Evolutionary conservation across 2,329 filamentous ascomycete genomes (phyloP), one percentile per base, ranked within the genome.

Genomic region (Aspergillus nomiae): DNA sequence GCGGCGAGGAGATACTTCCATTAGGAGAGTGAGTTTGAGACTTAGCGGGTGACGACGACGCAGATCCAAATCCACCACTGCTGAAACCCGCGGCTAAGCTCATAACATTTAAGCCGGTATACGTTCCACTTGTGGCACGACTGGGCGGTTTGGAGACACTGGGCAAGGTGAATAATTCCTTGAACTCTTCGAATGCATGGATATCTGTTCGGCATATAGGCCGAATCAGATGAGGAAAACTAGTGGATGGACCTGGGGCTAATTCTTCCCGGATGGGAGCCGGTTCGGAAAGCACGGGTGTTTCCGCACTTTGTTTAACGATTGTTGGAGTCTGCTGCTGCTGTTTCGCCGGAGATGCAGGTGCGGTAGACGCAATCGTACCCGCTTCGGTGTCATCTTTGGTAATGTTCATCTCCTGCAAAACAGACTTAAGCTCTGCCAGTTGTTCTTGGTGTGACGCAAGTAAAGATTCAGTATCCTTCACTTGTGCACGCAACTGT

Each of bases 391-490:
- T 84, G 69, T 96, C 91, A 68, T 95, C 91, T 64, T 85, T 86
- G 30, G 74, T 70, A 69, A 92, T 88, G 14, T 87, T 83, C 88
- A 97, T 92, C 70, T 90, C 89, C 78, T 97, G 93, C 88, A 99
- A 92, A 66, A 97, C 92, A 24, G 87, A 84, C 79, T 99, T 99
- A 66, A 99, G 86, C 77, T 98, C 92, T 2, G 90, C 86, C 3
- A 99, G 83, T 76, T 99, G 95, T 76, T 98, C 94, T 74, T 97
- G 94, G 71, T 98, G 92, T 1, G 92, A 97, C 62, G 88, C 89
- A 64, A 99, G 86, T 21, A 99, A 85, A 28, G 86, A 85, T 77
- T 98, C 93, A 0, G 92, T 94, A 75, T 99, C 94, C 61, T 88
- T 88, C 59, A 99, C 84, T 77, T 98, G 94, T 30, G 90, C 85